Percentiles rank a stretch among this genome's conserved stretches.
These are phyloP conservation scores for Boletus insuetus DNA, from an alignment of 768 basidiomycete species.

Conservation along the genomic window DNA sequence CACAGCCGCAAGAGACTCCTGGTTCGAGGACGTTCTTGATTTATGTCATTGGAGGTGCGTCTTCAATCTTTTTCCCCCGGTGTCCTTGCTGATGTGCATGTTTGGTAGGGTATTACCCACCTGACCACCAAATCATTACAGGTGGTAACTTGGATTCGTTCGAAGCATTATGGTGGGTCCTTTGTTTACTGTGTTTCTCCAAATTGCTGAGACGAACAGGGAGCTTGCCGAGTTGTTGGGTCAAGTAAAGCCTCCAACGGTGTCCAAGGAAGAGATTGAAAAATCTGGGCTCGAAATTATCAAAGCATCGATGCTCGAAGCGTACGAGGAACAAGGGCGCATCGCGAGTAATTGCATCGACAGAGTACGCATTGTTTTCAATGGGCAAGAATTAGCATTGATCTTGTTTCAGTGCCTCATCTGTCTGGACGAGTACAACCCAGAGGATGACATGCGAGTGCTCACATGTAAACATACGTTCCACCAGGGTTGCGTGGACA, in stretches of 20 bases:
- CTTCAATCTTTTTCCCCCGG: not conserved
- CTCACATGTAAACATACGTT: conserved; percentile 87
- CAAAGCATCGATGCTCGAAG: conserved; percentile 45
- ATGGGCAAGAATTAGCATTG: not conserved
- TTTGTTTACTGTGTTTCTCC: not conserved
- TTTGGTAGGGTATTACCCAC: conserved; percentile 80
- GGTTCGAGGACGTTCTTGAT: conserved; percentile 73
- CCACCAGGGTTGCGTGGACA: conserved; percentile 85
- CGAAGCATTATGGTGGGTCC: conserved; percentile 68
- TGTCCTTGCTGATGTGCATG: conserved; percentile 3
- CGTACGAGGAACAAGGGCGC: conserved; percentile 59
- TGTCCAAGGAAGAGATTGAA: conserved; percentile 79
- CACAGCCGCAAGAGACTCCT: conserved; percentile 22
- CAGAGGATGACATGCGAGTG: conserved; percentile 75
- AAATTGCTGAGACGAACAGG: conserved; percentile 34
- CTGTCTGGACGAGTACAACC: conserved; percentile 82
- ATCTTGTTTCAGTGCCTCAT: conserved; percentile 61
- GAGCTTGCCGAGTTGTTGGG: conserved; percentile 84
- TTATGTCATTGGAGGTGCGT: conserved; percentile 80
- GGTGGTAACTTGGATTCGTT: conserved; percentile 76
- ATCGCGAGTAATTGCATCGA: conserved; percentile 80
- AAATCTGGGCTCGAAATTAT: conserved; percentile 79
- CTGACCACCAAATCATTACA: conserved; percentile 85
- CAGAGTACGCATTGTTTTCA: conserved; percentile 47
- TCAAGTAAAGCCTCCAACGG: conserved; percentile 80